phyloP scores from a whole-genome alignment of 306 rosid species.

The Cicer chorassanicum region DNA sequence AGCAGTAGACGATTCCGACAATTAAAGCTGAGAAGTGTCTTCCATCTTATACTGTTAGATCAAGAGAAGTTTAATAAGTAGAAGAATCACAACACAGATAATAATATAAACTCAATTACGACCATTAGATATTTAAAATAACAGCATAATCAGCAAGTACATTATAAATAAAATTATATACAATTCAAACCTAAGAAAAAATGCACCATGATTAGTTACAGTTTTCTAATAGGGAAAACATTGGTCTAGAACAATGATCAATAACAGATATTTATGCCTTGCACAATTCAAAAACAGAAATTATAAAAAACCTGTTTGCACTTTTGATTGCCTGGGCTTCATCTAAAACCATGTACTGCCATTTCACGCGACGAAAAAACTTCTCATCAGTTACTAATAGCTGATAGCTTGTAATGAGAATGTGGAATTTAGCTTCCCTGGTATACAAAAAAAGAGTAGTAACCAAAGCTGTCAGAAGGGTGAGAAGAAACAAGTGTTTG shows the following conservation, averaged over 20 bases:
- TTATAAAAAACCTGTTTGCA: constrained; percentile 67
- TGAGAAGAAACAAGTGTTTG: constrained; percentile 9
- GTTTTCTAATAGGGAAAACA: not conserved
- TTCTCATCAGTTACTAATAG: constrained; percentile 87
- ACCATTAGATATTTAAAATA: constrained; percentile 15
- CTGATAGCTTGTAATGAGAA: constrained; percentile 96
- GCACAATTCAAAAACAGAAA: constrained; percentile 12
- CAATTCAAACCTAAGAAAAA: constrained; percentile 10
- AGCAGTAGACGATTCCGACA: constrained; percentile 94
- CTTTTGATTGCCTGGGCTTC: constrained; percentile 99
- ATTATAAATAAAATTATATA: constrained; percentile 4
- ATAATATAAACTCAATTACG: constrained; percentile 24
- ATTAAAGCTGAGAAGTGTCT: constrained; percentile 95
- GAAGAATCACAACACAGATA: not conserved
- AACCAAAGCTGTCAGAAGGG: constrained; percentile 23
- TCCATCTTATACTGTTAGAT: constrained; percentile 95
- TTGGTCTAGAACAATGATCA: not conserved
- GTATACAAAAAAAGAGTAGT: constrained; percentile 23
- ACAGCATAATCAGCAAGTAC: constrained; percentile 3
- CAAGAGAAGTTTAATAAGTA: constrained; percentile 9
- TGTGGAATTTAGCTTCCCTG: constrained; percentile 97
- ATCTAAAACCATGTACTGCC: constrained; percentile 99
- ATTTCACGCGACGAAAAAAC: constrained; percentile 90
- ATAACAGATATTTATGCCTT: constrained; percentile 16
- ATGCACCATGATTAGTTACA: constrained; percentile 24